phyloP scores from a whole-genome alignment of 2,329 filamentous ascomycete genomes.

The Cercospora sp. region DNA sequence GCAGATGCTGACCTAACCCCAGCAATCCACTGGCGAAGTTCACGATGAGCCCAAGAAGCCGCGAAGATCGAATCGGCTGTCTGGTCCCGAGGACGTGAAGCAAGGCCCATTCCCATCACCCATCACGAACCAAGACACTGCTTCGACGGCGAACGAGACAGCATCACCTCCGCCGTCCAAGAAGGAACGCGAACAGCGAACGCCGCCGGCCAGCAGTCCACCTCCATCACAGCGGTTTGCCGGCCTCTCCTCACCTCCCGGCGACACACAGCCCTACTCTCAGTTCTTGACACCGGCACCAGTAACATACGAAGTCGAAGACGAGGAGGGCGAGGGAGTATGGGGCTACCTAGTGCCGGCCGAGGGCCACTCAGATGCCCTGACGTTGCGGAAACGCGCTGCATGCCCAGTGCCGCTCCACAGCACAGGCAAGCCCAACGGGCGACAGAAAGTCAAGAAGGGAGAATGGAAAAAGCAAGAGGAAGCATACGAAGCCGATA shows the following conservation, averaged over 20 bases:
- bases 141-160: conserved; percentile 49
- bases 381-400: conserved; percentile 75
- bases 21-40: conserved; percentile 69
- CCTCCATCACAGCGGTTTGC: conserved; percentile 33
- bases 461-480: conserved; percentile 61
- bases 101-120: conserved; percentile 78
- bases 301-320: conserved; percentile 77
- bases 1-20: conserved; percentile 25
- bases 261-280: conserved; percentile 71
- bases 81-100: conserved; percentile 41
- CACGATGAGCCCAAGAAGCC: conserved; percentile 75
- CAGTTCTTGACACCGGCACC: conserved; percentile 75
- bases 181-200: conserved; percentile 44
- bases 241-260: conserved; percentile 64
- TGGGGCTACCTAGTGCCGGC: conserved; percentile 94
- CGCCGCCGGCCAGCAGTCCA: conserved; percentile 43
- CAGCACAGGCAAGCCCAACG: conserved; percentile 41
- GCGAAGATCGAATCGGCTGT: conserved; percentile 73
- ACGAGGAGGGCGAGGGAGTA: conserved; percentile 81
- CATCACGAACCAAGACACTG: conserved; percentile 67
- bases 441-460: conserved; percentile 50
- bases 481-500: conserved; percentile 60
- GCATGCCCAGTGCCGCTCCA: conserved; percentile 63
- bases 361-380: conserved; percentile 55
- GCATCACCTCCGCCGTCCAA: conserved; percentile 3